Evolutionary conservation across 1,284 basidiomycete species (phyloP).

Genomic region (Vanrija sp.): DNA sequence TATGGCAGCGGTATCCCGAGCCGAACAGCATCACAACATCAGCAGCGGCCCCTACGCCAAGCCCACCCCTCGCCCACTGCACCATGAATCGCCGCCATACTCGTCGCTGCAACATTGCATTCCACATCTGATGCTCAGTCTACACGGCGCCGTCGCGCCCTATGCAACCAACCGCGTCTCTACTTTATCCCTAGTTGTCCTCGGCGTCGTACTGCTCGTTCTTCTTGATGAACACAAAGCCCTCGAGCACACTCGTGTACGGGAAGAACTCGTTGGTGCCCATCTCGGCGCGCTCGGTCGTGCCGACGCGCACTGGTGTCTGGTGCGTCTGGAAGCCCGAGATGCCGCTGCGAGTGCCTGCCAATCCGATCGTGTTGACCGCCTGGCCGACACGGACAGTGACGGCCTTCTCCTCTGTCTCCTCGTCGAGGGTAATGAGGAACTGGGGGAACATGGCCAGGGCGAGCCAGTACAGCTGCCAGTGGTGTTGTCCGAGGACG

Average conservation of each 20-base stretch:
- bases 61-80: no score
- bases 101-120: no score
- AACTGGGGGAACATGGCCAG: constrained; percentile 98
- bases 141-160: no score
- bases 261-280: constrained; percentile 96
- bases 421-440: constrained; percentile 93
- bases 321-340: constrained; percentile 86
- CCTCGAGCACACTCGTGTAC: constrained; percentile 82
- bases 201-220: constrained; percentile 48
- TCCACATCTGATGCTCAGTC: no score
- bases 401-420: constrained; percentile 76
- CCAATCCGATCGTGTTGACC: constrained; percentile 49
- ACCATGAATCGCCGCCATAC: no score
- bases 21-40: no score
- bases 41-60: no score
- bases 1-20: no score
- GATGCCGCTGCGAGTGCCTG: constrained; percentile 46
- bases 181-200: constrained; percentile 20
- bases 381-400: constrained; percentile 93
- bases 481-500: constrained; percentile 90
- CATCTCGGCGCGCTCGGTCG: constrained; percentile 88
- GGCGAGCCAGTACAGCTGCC: constrained; percentile 96
- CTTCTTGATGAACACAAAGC: constrained; percentile 80
- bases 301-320: constrained; percentile 90
- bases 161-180: no score